Evolutionary conservation across 805 yeast genomes (phyloP), one percentile per base, ranked within the genome.

Genomic region (Hanseniaspora lachancei): DNA sequence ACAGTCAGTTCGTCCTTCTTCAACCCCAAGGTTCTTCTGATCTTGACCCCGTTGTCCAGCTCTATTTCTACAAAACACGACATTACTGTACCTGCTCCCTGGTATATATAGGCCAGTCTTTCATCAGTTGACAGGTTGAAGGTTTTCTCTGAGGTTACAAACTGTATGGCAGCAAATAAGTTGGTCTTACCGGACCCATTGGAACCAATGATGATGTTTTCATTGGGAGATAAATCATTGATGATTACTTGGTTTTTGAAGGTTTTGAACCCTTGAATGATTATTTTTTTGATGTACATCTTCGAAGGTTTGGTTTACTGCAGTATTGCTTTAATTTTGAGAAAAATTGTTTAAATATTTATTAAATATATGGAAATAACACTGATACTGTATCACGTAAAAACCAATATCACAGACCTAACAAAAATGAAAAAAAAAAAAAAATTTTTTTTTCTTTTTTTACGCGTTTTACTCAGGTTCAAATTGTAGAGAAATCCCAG

Each of bases 101-200:
- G 96, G 62, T 89, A 95, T 54, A 89, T 83, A 57, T 89, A 72
- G 2, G 89, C 85, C 62, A 84, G 89, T 60, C 96, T 76, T 63
- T 88, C 95, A 61, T 88, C 95, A 60, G 91, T 72, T 24, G 82
- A 74, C 82, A 89, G 77, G 65, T 87, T 84, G 2, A 86, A 83
- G 66, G 86, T 87, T 36, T 91, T 95, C 65, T 91, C 97, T 47
- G 95, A 83, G 21, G 93, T 68, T 12, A 89, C 97, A 70, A 89
- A 93, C 59, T 97, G 74, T 57, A 91, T 85, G 12, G 98, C 97
- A 16, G 96, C 89, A 68, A 91, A 93, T 70, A 91, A 85, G 68
- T 93, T 91, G 42, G 96, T 86, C 67, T 93, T 91, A 9, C 98
- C 98, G 9, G 96, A 86, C n/a, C 97, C 97, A 69, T 89, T 89